A percentile compares a stretch with the other conserved stretches of the same genome.
These are phyloP conservation scores for Puccinia hordei DNA, from an alignment of 1,284 basidiomycete genomes.

Conservation along the genomic window DNA sequence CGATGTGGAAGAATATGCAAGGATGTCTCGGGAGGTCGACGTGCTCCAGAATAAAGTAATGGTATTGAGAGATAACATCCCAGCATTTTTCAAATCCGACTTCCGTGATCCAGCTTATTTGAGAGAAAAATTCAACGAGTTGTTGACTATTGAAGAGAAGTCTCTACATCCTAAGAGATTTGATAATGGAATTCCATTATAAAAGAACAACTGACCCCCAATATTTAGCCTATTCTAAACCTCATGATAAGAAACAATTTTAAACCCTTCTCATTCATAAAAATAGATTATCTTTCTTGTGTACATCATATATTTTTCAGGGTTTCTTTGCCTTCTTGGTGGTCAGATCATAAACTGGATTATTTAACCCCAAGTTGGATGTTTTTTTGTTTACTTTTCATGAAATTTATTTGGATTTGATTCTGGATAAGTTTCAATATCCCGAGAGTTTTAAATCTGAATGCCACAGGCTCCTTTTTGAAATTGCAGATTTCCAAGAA, in stretches of 20 bases:
- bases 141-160: background rate
- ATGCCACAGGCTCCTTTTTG: too few relatives aligned
- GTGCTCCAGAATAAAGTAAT: slow-evolving; percentile 8
- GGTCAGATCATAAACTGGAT: too few relatives aligned
- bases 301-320: too few relatives aligned
- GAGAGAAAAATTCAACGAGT: background rate
- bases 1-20: background rate
- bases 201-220: background rate
- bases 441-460: too few relatives aligned
- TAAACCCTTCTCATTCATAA: background rate
- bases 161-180: background rate
- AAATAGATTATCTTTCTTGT: background rate
- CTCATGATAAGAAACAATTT: background rate
- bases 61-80: background rate
- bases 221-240: background rate
- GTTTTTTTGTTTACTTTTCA: too few relatives aligned
- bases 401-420: too few relatives aligned
- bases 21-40: background rate
- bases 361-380: too few relatives aligned
- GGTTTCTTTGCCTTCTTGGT: too few relatives aligned
- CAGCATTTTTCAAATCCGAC: background rate
- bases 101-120: background rate
- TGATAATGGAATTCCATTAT: background rate
- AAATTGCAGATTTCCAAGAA: too few relatives aligned
- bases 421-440: too few relatives aligned